Evolutionary conservation across 208 protist species (phyloP), one percentile per base, ranked within the genome.

Genomic region (Trypanosoma scelopori): DNA sequence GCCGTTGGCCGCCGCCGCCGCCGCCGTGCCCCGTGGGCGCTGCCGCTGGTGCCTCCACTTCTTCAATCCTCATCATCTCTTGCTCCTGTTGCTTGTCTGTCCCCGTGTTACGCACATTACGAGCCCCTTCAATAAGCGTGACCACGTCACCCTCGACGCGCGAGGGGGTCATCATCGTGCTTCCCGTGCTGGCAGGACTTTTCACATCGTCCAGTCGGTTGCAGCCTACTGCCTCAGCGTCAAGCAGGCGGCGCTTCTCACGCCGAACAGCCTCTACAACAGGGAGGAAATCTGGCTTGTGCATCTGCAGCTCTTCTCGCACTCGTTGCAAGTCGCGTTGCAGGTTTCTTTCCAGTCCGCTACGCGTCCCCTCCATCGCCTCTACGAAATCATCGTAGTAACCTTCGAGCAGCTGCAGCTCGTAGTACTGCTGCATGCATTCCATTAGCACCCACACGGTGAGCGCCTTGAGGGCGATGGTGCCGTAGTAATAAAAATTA

Each of bases 401-500:
- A 0, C 39, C 46, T 4, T 74, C 59, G 48, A 95, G 82, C n/a
- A 92, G 64, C 20, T 75, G 73, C 43, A 93, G 69, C 43, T 91
- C 85, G 59, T 85, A 87, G 65, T 89, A 91, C 72, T 93, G 84
- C 48, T 95, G 85, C 32, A 92, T 20, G 28, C 77, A 84, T 50
- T 95, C 86, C 76, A 93, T 85, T 23, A 87, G 50, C 13, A 87
- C 72, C 82, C 80, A 92, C 28, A 82, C 30, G 11, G 87, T 91
- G 3, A 90, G 59, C 6, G 89, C 2, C 55, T 92, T 85, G 20
- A 95, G 65, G 1, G 80, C 41, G 22, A 92, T 64, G 0, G 85
- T 93, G 16, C 74, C 64, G 66, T 92, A 93, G 68, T 84, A 81
- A 72, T 95, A 95, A 56, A 93, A 80, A 53, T 95, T 91, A 62